A percentile compares a stretch with the other conserved stretches of the same genome.
Conservation (phyloP, 2,329 filamentous ascomycete genomes). For the Neonectria neomacrospora region DNA sequence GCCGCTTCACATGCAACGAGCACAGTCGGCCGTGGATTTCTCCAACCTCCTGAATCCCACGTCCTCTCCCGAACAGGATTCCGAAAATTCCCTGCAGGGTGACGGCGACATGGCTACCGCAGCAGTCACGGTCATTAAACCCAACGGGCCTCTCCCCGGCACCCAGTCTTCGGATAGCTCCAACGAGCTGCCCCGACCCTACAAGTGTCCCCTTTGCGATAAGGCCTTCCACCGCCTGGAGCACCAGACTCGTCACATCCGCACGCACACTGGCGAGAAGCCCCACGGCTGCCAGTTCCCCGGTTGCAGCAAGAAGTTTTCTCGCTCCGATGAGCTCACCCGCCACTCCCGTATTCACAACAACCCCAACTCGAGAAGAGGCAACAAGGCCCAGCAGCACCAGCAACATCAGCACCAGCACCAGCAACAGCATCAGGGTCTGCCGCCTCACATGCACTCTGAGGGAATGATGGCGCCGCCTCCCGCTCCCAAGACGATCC, state of each 20-base stretch:
- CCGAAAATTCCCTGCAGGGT: slow-evolving; percentile 45
- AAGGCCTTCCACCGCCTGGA: slow-evolving; percentile 98
- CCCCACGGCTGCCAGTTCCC: slow-evolving; percentile 95
- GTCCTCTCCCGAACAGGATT: slow-evolving; percentile 40
- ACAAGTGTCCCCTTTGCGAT: slow-evolving; percentile 98
- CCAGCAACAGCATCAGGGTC: slow-evolving; percentile 52
- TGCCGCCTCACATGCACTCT: slow-evolving; percentile 58
- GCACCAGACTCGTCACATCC: slow-evolving; percentile 91
- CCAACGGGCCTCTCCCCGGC: slow-evolving; percentile 70
- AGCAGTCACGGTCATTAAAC: slow-evolving; percentile 66
- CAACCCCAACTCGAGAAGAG: slow-evolving; percentile 95
- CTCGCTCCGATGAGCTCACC: slow-evolving; percentile 94
- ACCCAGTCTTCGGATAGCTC: slow-evolving; percentile 67
- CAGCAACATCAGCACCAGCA: slow-evolving; percentile 50
- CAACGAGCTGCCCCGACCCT: slow-evolving; percentile 88
- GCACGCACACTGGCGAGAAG: slow-evolving; percentile 98
- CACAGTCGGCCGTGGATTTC: slow-evolving; percentile 79
- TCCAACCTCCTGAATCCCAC: slow-evolving; percentile 77
- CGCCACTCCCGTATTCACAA: slow-evolving; percentile 98
- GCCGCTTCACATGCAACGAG: slow-evolving; percentile 77
- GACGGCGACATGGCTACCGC: slow-evolving; percentile 61
- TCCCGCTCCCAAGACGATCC: slow-evolving; percentile 79
- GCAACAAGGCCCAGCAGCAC: slow-evolving; percentile 77
- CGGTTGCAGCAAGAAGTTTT: slow-evolving; percentile 97
- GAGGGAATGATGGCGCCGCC: slow-evolving; percentile 83